A percentile compares a stretch with the other conserved stretches of the same genome.
phyloP scores from a whole-genome alignment of 2,329 filamentous ascomycete genomes.

The Emericellopsis cladophorae region DNA sequence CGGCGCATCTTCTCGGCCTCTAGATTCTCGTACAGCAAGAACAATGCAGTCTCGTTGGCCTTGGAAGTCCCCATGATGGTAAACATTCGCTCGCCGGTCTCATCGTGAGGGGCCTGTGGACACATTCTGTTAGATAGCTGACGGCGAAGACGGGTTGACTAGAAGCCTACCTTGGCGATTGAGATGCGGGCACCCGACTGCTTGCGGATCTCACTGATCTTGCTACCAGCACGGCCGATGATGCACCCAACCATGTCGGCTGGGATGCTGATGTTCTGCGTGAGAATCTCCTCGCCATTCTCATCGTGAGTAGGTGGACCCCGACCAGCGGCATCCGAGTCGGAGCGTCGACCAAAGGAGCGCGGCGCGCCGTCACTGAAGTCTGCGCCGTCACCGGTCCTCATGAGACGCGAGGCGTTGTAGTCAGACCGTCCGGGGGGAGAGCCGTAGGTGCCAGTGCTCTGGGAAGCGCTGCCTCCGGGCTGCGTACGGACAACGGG shows the following conservation, averaged over 20 bases:
- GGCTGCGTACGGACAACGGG: constrained; percentile 79
- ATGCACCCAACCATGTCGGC: constrained; percentile 99
- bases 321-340: constrained; percentile 67
- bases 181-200: constrained; percentile 93
- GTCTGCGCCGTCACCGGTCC: constrained; percentile 93
- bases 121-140: neutral
- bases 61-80: constrained; percentile 93
- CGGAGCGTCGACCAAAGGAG: constrained; percentile 65
- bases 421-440: constrained; percentile 30
- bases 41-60: constrained; percentile 91
- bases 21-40: constrained; percentile 95
- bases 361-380: constrained; percentile 70
- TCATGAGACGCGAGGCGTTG: constrained; percentile 62
- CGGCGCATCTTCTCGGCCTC: constrained; percentile 98
- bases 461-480: constrained; percentile 33
- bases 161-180: constrained; percentile 64
- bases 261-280: constrained; percentile 98
- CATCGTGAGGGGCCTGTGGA: constrained; percentile 71
- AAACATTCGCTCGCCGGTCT: constrained; percentile 98
- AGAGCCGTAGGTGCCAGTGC: constrained; percentile 11
- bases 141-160: neutral
- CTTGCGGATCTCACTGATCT: constrained; percentile 98
- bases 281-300: constrained; percentile 95
- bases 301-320: constrained; percentile 84
- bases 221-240: constrained; percentile 86